These are phyloP conservation scores for Stygiomarasmius scandens DNA, from an alignment of 1,284 basidiomycete genomes.

Conservation along the genomic window DNA sequence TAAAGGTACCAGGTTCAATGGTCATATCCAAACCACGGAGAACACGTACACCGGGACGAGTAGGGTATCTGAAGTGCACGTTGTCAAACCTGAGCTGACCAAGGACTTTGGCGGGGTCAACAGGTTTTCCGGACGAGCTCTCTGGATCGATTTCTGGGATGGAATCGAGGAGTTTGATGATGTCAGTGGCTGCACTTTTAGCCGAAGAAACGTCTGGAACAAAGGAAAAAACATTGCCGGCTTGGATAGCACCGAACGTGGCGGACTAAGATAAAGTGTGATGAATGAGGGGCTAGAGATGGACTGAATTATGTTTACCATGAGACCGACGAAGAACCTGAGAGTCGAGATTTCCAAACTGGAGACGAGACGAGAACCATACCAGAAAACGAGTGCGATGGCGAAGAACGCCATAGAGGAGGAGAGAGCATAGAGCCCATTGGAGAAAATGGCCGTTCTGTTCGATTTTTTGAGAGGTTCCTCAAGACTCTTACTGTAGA, in stretches of 20 bases:
- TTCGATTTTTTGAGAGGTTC: conserved; percentile 71
- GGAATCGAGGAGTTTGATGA: conserved; percentile 83
- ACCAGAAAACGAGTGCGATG: conserved; percentile 90
- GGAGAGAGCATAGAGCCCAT: conserved; percentile 77
- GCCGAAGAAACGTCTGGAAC: conserved; percentile 94
- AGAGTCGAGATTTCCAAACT: conserved; percentile 59
- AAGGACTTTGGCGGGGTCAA: conserved; percentile 50
- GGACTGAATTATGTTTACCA: conserved; percentile 48
- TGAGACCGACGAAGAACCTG: conserved; percentile 85
- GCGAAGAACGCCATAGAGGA: conserved; percentile 84
- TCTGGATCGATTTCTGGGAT: conserved; percentile 83
- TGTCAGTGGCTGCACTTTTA: conserved; percentile 75
- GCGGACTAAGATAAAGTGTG: conserved; percentile 49
- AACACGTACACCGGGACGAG: conserved; percentile 85
- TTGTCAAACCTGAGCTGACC: conserved; percentile 82
- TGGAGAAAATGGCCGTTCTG: conserved; percentile 70
- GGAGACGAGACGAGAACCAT: conserved; percentile 72
- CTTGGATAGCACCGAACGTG: conserved; percentile 78
- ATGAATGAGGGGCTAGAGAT: conserved; percentile 12
- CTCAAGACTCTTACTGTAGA: conserved; percentile 78
- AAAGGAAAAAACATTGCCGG: conserved; percentile 87
- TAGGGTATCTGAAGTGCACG: conserved; percentile 96
- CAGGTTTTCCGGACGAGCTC: conserved; percentile 67
- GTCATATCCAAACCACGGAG: conserved; percentile 80
- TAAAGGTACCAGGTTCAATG: conserved; percentile 87